A percentile compares a stretch with the other conserved stretches of the same genome.
Evolutionary conservation across 495 filamentous ascomycete genomes (phyloP).

Genomic region (Tuber brumale): DNA sequence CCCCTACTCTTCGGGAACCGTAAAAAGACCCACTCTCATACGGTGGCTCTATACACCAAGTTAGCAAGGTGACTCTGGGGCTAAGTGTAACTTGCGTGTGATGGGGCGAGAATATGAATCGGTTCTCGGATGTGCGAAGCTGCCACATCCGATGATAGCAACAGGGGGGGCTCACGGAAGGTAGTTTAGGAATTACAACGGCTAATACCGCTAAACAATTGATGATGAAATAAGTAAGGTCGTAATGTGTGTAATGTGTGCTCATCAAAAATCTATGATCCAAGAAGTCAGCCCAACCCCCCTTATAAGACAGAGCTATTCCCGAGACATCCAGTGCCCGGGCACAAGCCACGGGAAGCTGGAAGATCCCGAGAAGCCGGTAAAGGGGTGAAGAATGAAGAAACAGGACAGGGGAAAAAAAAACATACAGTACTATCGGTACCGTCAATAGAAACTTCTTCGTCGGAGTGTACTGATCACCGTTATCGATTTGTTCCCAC

Average conservation of each 20-base stretch:
- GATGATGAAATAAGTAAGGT: slow-evolving; percentile 90
- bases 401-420: not conserved
- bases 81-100: not conserved
- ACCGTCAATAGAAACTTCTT: slow-evolving; percentile 97
- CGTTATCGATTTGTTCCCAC: slow-evolving; percentile 99
- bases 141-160: not conserved
- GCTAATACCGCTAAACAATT: slow-evolving; percentile 86
- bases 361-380: not conserved
- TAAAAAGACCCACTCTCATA: slow-evolving; percentile 61
- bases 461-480: slow-evolving; percentile 93
- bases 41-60: slow-evolving; percentile 57
- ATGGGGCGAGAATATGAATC: not conserved
- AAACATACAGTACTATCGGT: slow-evolving; percentile 64
- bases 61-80: slow-evolving; percentile 32
- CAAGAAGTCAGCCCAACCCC: not conserved
- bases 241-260: slow-evolving; percentile 98
- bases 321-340: not conserved
- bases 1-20: slow-evolving; percentile 38
- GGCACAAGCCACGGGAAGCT: not conserved
- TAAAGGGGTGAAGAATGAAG: not conserved
- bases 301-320: not conserved
- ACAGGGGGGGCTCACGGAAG: slow-evolving; percentile 60
- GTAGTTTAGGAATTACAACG: slow-evolving; percentile 92
- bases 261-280: slow-evolving; percentile 66
- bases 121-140: not conserved